Evolutionary conservation across 495 filamentous ascomycete species (phyloP), one percentile per base, ranked within the genome.

Genomic region (Chaetomium fimeti): DNA sequence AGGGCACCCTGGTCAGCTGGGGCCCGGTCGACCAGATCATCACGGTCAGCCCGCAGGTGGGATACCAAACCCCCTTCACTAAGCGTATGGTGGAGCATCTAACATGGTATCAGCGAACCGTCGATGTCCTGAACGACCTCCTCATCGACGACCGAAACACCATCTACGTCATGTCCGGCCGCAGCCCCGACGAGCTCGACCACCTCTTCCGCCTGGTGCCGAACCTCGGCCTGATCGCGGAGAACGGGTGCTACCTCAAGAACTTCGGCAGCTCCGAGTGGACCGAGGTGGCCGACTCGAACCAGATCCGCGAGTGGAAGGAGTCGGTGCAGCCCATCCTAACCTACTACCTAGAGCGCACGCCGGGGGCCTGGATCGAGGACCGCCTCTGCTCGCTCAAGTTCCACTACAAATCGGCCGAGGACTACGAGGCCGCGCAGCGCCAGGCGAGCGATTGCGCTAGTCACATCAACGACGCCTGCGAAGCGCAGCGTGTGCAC

Each of bases 101-200:
- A 28, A 51, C 48, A 18, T 72, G 74, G 51, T 73, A 45, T n/a
- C 15, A 84, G 75, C 87, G 91, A 28, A 90, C 91, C 12, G 82
- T 95, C 62, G 89, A 91, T 54, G 85, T 88, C 2, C 74, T 97
- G 38, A 91, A 87, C 48, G 91, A 95, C 57, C 74, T 97, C 29
- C 82, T 92, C 27, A 78, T 87, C 11, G 91, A 96, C 69, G 82
- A 87, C 0, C 82, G 79, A 27, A 97, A 97, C 69, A 84, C 88
- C n/a, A 88, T 97, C 38, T 97, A 96, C 68, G 87, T 97, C 62
- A 97, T 95, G 92, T 93, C 90, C 47, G 87, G 90, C 16, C 85
- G 91, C 28, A 87, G 86, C 70, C 88, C 91, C 0, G 90, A 96
- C 71, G 91, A 97, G 70, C 88, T 97, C 47, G 92, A 96, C 65